Base-by-base conservation (phyloP, 805 yeast species). In the Starmerella apis region DNA sequence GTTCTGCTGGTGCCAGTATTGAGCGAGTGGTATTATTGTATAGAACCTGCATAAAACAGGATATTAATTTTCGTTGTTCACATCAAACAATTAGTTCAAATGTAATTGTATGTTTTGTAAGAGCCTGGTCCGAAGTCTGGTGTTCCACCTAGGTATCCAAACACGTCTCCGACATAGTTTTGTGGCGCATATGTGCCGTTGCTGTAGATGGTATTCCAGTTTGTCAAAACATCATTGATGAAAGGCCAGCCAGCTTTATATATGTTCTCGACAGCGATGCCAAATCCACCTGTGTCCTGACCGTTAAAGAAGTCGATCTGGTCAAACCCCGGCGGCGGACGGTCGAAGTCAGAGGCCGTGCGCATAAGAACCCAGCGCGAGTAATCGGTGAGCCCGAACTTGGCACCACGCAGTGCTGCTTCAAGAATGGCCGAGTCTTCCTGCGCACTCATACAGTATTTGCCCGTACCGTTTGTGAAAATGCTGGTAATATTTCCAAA, bases 351-450 rank as follows among this genome's bases (percentile, higher is more conserved):
- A 4, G 81, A 75, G 54, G 76, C 76, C 43, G 81, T 69, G 69
- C 83, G 76, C 77, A 78, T 67, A 24, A 78, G 68, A 11, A 78
- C 76, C 53, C 79, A 69, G 65, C 83, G 73, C 53, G 72, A 65
- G 62, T 65, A 79, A 62, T 78, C 81, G 47, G 75, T 77, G 52
- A 78, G 68, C 9, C 80, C 81, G 56, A 68, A 69, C 52, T 67
- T 68, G 53, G 75, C 75, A 59, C 74, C 71, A 68, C 85, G 73
- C 43, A 76, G 57, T 50, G 79, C 63, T 8, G 78, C 76, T 62
- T 79, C 83, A 59, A 79, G 71, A 14, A 80, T 68, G 16, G 84
- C 84, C 61, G 78, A 76, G 61, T 80, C 85, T 63, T 80, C 85
- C 63, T 79, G 83, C 48, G 80, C 81, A 41, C 82, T 73, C 38